Evolutionary conservation across 805 yeast species (phyloP).

Genomic region (Kregervanrija pseudodelftensis): DNA sequence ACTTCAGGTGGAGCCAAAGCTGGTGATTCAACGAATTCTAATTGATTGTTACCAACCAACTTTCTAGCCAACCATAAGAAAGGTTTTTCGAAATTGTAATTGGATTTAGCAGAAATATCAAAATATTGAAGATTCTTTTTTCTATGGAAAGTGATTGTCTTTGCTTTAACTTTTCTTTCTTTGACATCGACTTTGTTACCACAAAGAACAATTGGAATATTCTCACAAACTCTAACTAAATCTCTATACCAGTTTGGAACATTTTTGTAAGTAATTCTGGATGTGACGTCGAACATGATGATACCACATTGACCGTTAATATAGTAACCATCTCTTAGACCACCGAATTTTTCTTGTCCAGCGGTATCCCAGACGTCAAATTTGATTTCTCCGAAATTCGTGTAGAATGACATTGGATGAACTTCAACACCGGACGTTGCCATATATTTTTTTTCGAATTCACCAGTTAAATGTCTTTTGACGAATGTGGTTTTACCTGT

Average conservation of each 20-base stretch:
- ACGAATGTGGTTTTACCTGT: slow-evolving; percentile 99
- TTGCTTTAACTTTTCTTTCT: slow-evolving; percentile 99
- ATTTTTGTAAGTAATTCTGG: slow-evolving; percentile 98
- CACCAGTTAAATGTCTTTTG: slow-evolving; percentile 99
- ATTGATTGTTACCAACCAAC: slow-evolving; percentile 94
- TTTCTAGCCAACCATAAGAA: slow-evolving; percentile 99
- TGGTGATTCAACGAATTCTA: slow-evolving; percentile 98
- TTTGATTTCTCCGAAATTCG: slow-evolving; percentile 97
- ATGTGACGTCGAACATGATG: slow-evolving; percentile 99
- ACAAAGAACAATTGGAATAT: slow-evolving; percentile 97
- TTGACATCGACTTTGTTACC: slow-evolving; percentile 99
- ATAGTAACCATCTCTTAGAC: slow-evolving; percentile 98
- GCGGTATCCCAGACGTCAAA: slow-evolving; percentile 99
- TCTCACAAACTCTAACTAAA: slow-evolving; percentile 98
- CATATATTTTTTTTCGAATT: slow-evolving; percentile 96
- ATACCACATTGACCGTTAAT: slow-evolving; percentile 99
- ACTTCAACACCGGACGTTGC: slow-evolving; percentile 99
- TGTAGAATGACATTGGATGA: slow-evolving; percentile 95
- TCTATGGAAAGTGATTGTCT: slow-evolving; percentile 99
- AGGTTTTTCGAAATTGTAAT: slow-evolving; percentile 99
- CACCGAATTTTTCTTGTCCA: slow-evolving; percentile 99
- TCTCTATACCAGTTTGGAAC: slow-evolving; percentile 99
- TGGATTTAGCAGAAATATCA: slow-evolving; percentile 99
- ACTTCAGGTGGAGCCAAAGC: slow-evolving; percentile 99
- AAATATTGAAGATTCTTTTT: slow-evolving; percentile 99